Evolutionary conservation across 2,329 filamentous ascomycete genomes (phyloP).

Genomic region (Colletotrichum sp.): DNA sequence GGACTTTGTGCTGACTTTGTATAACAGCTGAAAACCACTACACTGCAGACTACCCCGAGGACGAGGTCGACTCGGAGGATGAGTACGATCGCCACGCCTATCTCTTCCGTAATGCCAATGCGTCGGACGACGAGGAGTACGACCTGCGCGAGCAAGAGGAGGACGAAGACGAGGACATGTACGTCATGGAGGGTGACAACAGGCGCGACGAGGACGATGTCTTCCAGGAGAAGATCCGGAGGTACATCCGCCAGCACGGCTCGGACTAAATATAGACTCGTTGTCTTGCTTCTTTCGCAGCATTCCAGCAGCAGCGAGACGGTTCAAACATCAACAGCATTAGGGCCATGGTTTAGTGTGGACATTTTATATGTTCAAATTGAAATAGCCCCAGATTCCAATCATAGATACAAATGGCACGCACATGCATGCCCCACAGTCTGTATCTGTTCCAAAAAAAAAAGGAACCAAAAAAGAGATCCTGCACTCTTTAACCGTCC

Average conservation of each 20-base stretch:
- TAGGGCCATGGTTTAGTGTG: background rate
- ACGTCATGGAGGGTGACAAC: constrained; percentile 43
- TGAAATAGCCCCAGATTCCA: background rate
- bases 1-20: background rate
- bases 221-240: constrained; percentile 26
- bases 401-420: background rate
- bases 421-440: background rate
- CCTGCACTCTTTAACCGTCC: background rate
- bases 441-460: background rate
- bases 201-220: constrained; percentile 30
- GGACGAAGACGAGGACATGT: constrained; percentile 35
- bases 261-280: background rate
- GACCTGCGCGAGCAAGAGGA: constrained; percentile 44
- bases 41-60: constrained; percentile 80
- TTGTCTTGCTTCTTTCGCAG: background rate
- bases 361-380: background rate
- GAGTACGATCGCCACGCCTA: constrained; percentile 59
- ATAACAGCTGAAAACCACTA: constrained; percentile 75
- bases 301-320: background rate
- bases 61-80: constrained; percentile 74
- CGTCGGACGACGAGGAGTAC: constrained; percentile 61
- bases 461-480: background rate
- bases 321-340: background rate
- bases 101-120: constrained; percentile 56
- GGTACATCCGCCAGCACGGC: constrained; percentile 23